Base-by-base conservation (phyloP, 805 yeast genomes). In the Deakozyma indianensis region DNA sequence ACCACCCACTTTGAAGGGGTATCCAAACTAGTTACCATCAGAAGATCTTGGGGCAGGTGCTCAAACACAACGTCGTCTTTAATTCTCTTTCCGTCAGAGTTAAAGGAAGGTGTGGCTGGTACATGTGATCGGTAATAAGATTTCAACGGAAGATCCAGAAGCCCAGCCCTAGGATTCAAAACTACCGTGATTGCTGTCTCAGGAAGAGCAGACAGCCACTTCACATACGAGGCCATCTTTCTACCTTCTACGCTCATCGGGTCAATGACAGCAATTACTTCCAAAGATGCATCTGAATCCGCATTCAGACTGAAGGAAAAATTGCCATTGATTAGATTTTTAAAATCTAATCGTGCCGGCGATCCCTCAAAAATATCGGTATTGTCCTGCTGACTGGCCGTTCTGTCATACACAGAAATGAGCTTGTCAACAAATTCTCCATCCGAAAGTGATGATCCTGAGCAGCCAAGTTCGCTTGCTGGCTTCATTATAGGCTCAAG, bases 201-300 rank as follows among this genome's bases (percentile, higher is more conserved):
- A 1, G 73, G 61, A 23, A 77, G 54, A 22, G 65, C 59, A 25
- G 61, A 58, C 5, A 80, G 50, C 52, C n/a, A 66, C 58, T 7
- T 66, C 18, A 64, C 49, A 16, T 82, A 57, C 0, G 80, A 64
- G 0, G 81, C 52, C 5, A 77, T 54, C 43, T 73, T 74, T 54
- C 85, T 97, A 0, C 94, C 73, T 15, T 64, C 54, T 52, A 82
- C 88, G 48, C 74, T 73, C 1, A 77, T 60, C 1, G 97, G 96
- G 57, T 92, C 87, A 35, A 84, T 55, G 1, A 83, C 61, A 0
- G 83, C 64, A 3, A 74, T 60, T 3, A 87, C 54, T 49, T 81
- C 81, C 20, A 86, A 57, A 16, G 62, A 59, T 25, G 71, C 67
- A 2, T 56, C 46, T 0, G 51, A 48, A 1, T 51, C 51, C 4